A percentile compares a stretch with the other conserved stretches of the same genome.
Conservation (phyloP, 2,329 filamentous ascomycete genomes). For the Exophiala mesophila region DNA sequence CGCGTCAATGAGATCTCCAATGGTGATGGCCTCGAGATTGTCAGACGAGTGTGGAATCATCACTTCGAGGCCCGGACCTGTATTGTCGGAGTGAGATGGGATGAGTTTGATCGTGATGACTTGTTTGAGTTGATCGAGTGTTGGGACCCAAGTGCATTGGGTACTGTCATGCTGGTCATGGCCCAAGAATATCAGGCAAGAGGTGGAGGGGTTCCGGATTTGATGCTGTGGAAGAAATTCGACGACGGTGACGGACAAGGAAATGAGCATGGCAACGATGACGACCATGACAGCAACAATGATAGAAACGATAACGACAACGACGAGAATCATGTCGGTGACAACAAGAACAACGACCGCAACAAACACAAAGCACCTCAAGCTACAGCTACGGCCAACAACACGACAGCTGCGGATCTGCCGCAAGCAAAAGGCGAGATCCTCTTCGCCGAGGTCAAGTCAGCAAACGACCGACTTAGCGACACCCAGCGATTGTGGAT, state of each 20-base stretch:
- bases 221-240: constrained; percentile 72
- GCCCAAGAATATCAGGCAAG: constrained; percentile 88
- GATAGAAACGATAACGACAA: constrained; percentile 19
- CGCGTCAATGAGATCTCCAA: constrained; percentile 83
- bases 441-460: constrained; percentile 77
- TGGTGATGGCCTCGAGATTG: constrained; percentile 63
- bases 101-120: constrained; percentile 68
- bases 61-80: constrained; percentile 71
- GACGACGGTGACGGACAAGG: not conserved
- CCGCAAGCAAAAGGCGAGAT: constrained; percentile 51
- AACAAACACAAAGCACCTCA: too few species aligned
- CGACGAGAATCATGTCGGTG: constrained; percentile 29
- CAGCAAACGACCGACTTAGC: constrained; percentile 84
- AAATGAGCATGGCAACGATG: constrained; percentile 29
- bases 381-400: too few species aligned
- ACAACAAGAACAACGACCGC: not conserved
- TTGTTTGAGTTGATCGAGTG: constrained; percentile 71
- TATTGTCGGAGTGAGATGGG: constrained; percentile 89
- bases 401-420: not conserved
- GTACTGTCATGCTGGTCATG: constrained; percentile 84
- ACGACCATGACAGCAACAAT: not conserved
- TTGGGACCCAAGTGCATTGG: constrained; percentile 75
- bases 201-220: constrained; percentile 82
- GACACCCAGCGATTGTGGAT: constrained; percentile 98
- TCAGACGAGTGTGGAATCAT: constrained; percentile 62